A percentile compares a stretch with the other conserved stretches of the same genome.
phyloP scores from a whole-genome alignment of 306 rosid genomes.

The Quercus aquifolioides region DNA sequence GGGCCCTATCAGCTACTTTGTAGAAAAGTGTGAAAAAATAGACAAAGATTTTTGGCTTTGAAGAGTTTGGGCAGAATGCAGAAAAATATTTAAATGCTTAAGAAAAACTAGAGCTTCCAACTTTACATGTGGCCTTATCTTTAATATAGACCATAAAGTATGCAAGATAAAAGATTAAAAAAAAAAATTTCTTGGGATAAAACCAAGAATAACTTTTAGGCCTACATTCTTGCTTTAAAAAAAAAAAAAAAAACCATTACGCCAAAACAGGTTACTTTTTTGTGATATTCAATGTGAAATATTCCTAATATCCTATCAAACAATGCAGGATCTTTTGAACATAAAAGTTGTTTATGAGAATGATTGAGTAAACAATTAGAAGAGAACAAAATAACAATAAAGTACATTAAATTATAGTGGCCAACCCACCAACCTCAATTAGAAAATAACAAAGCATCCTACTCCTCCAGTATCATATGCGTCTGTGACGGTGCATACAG shows the following conservation, averaged over 20 bases:
- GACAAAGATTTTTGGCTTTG: slow-evolving; percentile 22
- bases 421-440: slow-evolving; percentile 14
- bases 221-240: too few species aligned
- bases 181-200: too few species aligned
- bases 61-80: slow-evolving; percentile 23
- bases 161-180: too few species aligned
- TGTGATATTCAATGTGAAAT: too few species aligned
- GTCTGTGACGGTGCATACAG: background rate
- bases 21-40: slow-evolving; percentile 16
- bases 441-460: background rate
- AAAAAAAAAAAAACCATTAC: too few species aligned
- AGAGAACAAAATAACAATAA: background rate
- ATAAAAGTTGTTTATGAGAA: slow-evolving; percentile 24
- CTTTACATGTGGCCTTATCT: slow-evolving; percentile 27
- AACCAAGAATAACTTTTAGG: too few species aligned
- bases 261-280: too few species aligned
- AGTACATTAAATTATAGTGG: background rate
- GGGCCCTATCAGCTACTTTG: slow-evolving; percentile 12
- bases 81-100: background rate
- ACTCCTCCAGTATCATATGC: background rate
- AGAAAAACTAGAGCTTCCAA: slow-evolving; percentile 2
- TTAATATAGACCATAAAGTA: slow-evolving; percentile 19
- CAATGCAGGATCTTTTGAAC: background rate
- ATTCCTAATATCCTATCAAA: too few species aligned
- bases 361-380: slow-evolving; percentile 18